These are phyloP conservation scores for Trichoderma aggressivum DNA, from an alignment of 2,329 filamentous ascomycete species.

Conservation along the genomic window DNA sequence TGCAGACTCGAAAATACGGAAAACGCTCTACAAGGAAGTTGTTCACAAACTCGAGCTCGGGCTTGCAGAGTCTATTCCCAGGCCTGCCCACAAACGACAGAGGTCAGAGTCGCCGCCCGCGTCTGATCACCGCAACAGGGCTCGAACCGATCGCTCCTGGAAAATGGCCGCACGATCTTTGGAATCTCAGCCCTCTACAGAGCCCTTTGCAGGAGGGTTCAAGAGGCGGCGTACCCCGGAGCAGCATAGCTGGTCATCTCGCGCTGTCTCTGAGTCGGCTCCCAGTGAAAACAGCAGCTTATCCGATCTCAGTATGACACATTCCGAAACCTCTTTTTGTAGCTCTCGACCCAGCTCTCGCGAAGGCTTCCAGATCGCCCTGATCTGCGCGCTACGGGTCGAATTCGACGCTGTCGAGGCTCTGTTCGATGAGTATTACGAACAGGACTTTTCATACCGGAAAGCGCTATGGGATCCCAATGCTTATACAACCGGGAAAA, in stretches of 20 bases:
- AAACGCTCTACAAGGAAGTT: constrained; percentile 7
- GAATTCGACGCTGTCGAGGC: constrained; percentile 23
- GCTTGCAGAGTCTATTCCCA: background rate
- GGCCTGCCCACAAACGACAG: constrained; percentile 3
- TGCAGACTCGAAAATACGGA: constrained; percentile 8
- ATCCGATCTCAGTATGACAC: background rate
- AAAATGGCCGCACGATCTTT: background rate
- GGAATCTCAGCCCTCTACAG: background rate
- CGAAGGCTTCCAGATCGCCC: constrained; percentile 22
- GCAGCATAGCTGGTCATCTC: background rate
- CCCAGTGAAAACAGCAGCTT: background rate
- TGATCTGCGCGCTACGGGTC: constrained; percentile 24
- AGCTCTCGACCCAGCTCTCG: background rate
- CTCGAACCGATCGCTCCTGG: background rate
- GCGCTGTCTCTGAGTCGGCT: background rate
- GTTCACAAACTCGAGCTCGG: constrained; percentile 14
- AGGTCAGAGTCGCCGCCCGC: constrained; percentile 14
- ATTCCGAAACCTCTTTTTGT: background rate
- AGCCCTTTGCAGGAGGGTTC: background rate
- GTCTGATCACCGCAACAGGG: background rate
- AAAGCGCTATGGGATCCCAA: constrained; percentile 30
- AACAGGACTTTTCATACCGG: constrained; percentile 21
- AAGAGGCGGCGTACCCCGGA: background rate
- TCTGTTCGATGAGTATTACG: constrained; percentile 23
- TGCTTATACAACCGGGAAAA: constrained; percentile 26